phyloP scores from a whole-genome alignment of 305 asterid species.

The Caryopteris hybrid region DNA sequence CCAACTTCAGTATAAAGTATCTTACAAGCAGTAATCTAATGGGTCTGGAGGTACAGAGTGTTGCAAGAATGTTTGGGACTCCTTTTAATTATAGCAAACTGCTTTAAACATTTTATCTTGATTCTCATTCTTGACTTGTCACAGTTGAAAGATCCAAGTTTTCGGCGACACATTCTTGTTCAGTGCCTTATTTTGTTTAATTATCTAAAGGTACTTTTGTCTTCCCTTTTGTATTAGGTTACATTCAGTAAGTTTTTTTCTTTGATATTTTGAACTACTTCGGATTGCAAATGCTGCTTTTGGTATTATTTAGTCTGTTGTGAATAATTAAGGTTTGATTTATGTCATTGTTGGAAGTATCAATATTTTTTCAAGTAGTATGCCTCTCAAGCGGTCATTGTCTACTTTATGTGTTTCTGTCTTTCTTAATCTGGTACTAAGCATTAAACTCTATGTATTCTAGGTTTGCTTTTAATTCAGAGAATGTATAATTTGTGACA shows the following conservation, averaged over 20 bases:
- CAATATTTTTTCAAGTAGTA: background rate
- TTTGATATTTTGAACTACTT: slow-evolving; percentile 8
- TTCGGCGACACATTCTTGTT: slow-evolving; percentile 89
- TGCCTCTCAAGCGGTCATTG: slow-evolving; percentile 5
- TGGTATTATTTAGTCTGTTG: background rate
- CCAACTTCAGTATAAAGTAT: slow-evolving; percentile 91
- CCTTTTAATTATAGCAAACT: slow-evolving; percentile 11
- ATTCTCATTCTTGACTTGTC: slow-evolving; percentile 21
- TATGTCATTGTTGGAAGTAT: slow-evolving; percentile 6
- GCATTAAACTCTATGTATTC: background rate
- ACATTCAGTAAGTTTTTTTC: background rate
- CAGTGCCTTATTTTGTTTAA: slow-evolving; percentile 94
- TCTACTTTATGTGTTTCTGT: slow-evolving; percentile 10
- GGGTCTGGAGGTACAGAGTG: slow-evolving; percentile 83
- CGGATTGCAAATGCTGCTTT: slow-evolving; percentile 7
- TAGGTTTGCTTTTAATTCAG: background rate
- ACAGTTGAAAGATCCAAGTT: slow-evolving; percentile 97
- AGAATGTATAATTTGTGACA: slow-evolving; percentile 2
- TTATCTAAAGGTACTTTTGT: slow-evolving; percentile 72
- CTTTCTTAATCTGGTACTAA: slow-evolving; percentile 8
- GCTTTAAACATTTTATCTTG: slow-evolving; percentile 18
- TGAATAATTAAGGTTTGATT: slow-evolving; percentile 8
- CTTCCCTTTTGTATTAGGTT: slow-evolving; percentile 14
- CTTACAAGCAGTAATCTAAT: slow-evolving; percentile 93
- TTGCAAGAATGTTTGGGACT: background rate